These are phyloP conservation scores for Tetrahymena thermophila DNA, from an alignment of 73 alveolate species.

Conservation along the genomic window DNA sequence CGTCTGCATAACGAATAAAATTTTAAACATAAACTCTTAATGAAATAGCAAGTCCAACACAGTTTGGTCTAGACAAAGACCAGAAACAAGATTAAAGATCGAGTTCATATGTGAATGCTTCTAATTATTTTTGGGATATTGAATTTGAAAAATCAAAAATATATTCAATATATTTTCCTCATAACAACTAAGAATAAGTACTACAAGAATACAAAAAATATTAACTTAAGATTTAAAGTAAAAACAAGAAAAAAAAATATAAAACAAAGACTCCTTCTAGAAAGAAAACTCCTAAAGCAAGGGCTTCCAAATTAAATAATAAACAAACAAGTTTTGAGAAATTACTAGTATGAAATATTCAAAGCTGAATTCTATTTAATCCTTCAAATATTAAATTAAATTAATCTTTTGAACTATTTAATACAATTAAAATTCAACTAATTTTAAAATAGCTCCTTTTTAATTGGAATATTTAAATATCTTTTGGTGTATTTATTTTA, in stretches of 20 bases:
- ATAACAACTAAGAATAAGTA: background rate
- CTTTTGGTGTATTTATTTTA: no score
- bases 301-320: no score
- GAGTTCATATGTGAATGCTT: background rate
- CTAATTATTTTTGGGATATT: background rate
- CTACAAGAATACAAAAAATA: background rate
- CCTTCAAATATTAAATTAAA: no score
- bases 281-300: background rate
- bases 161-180: background rate
- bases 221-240: background rate
- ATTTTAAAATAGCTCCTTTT: no score
- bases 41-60: background rate
- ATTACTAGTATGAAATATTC: background rate
- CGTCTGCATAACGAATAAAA: background rate
- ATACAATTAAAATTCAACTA: no score
- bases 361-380: no score
- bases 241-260: background rate
- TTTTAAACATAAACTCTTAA: background rate
- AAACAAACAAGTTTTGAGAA: background rate
- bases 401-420: no score
- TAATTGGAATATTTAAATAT: no score
- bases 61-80: background rate
- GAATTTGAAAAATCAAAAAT: background rate
- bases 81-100: background rate
- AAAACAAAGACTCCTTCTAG: background rate